phyloP scores from a whole-genome alignment of 345 rosid genomes.

The Mercurialis annua region DNA sequence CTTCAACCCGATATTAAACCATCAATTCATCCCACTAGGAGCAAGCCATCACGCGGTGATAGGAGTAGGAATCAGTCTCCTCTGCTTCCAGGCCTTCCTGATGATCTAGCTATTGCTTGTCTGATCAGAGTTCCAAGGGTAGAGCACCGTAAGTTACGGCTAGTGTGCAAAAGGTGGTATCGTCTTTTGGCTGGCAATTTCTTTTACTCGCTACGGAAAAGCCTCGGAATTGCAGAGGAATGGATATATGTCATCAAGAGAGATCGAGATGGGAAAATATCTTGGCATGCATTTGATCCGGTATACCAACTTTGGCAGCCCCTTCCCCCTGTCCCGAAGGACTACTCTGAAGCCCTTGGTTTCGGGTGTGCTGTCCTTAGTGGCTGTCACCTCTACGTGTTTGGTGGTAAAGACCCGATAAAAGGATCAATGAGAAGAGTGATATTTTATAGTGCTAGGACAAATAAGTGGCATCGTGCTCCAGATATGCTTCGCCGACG shows the following conservation, averaged over 20 bases:
- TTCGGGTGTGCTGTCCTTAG: slow-evolving; percentile 78
- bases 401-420: slow-evolving; percentile 72
- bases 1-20: slow-evolving; percentile 72
- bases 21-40: slow-evolving; percentile 66
- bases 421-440: slow-evolving; percentile 79
- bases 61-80: slow-evolving; percentile 63
- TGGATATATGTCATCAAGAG: slow-evolving; percentile 71
- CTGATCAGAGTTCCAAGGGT: slow-evolving; percentile 58
- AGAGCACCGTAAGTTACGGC: slow-evolving; percentile 67
- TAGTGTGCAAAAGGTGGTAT: slow-evolving; percentile 74
- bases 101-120: slow-evolving; percentile 85
- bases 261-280: slow-evolving; percentile 67
- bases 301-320: slow-evolving; percentile 73
- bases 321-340: slow-evolving; percentile 72
- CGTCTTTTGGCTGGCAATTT: slow-evolving; percentile 66
- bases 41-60: slow-evolving; percentile 51
- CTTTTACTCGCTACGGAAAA: slow-evolving; percentile 65
- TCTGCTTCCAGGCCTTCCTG: slow-evolving; percentile 71
- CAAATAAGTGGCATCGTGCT: slow-evolving; percentile 77
- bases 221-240: slow-evolving; percentile 65
- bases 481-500: slow-evolving; percentile 78
- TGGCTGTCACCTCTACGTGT: slow-evolving; percentile 74
- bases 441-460: slow-evolving; percentile 63
- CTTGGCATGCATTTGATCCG: slow-evolving; percentile 85
- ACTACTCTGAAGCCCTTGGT: slow-evolving; percentile 68